phyloP scores from a whole-genome alignment of 2,329 filamentous ascomycete species.

The Taxawa tesnikishii region DNA sequence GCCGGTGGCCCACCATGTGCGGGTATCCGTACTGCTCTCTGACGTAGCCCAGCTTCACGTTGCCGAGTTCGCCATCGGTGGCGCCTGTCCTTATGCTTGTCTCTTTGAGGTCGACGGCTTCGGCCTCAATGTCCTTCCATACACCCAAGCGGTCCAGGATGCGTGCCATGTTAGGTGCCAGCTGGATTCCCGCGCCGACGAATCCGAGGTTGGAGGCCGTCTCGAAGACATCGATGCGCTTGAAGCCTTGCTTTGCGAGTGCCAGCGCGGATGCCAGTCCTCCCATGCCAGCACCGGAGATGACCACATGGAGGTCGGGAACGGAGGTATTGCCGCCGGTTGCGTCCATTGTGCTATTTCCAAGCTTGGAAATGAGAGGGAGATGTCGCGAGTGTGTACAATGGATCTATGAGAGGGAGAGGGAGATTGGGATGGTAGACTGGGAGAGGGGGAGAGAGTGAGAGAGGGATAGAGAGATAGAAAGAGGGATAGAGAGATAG shows the following conservation, averaged over 20 bases:
- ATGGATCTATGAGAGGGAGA: no score
- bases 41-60: constrained; percentile 59
- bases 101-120: constrained; percentile 57
- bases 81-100: constrained; percentile 62
- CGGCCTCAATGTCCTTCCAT: constrained; percentile 57
- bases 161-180: constrained; percentile 70
- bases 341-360: no score
- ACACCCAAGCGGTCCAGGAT: constrained; percentile 62
- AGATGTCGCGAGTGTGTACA: no score
- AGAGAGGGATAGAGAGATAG: no score
- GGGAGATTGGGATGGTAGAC: no score
- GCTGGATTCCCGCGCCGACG: constrained; percentile 73
- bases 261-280: constrained; percentile 61
- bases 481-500: no score
- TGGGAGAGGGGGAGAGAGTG: no score
- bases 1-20: constrained; percentile 69
- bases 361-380: no score
- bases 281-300: constrained; percentile 50
- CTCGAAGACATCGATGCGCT: constrained; percentile 62
- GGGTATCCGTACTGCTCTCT: constrained; percentile 57
- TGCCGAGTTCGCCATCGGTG: constrained; percentile 55
- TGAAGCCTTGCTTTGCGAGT: constrained; percentile 65
- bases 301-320: constrained; percentile 18
- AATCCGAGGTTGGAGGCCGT: constrained; percentile 62
- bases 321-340: no score